Conservation (phyloP, 1,139 yeast genomes). For the Hansenula lynferdii region DNA sequence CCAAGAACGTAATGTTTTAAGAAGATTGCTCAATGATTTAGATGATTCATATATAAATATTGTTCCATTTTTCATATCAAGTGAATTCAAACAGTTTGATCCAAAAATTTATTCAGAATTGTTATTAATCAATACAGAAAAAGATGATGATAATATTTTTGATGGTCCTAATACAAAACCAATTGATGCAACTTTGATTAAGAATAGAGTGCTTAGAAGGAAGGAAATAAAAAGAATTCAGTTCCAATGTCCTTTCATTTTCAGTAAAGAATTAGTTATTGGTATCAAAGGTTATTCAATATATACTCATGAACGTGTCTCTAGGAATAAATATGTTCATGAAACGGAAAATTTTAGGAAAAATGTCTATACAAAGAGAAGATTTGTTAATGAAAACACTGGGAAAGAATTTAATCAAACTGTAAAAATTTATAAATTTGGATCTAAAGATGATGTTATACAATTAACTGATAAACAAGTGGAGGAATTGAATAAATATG, state of each 20-base stretch:
- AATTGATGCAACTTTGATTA: constrained; percentile 40
- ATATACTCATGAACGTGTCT: constrained; percentile 48
- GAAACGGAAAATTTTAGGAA: constrained; percentile 46
- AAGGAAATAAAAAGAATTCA: constrained; percentile 60
- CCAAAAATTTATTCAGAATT: constrained; percentile 51
- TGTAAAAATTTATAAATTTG: constrained; percentile 37
- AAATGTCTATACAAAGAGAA: constrained; percentile 48
- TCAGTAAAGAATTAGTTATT: constrained; percentile 49
- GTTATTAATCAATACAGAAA: constrained; percentile 27
- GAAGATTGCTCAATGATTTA: constrained; percentile 58
- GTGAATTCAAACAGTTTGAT: constrained; percentile 38
- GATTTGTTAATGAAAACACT: constrained; percentile 33
- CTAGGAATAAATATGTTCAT: constrained; percentile 41
- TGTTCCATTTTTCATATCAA: constrained; percentile 59
- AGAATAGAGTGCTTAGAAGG: constrained; percentile 45
- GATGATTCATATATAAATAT: constrained; percentile 47
- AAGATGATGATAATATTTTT: constrained; percentile 17
- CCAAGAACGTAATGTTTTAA: constrained; percentile 36
- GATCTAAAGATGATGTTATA: constrained; percentile 33
- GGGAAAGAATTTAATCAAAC: constrained; percentile 36
- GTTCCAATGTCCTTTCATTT: constrained; percentile 54
- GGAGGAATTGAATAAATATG: constrained; percentile 29
- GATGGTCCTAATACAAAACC: constrained; percentile 38
- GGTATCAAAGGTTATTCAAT: constrained; percentile 70
- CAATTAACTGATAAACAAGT: constrained; percentile 34